Percentiles rank a stretch among this genome's conserved stretches.
Evolutionary conservation across 2,329 filamentous ascomycete genomes (phyloP).

Genomic region (Hirsutella minnesotensis): DNA sequence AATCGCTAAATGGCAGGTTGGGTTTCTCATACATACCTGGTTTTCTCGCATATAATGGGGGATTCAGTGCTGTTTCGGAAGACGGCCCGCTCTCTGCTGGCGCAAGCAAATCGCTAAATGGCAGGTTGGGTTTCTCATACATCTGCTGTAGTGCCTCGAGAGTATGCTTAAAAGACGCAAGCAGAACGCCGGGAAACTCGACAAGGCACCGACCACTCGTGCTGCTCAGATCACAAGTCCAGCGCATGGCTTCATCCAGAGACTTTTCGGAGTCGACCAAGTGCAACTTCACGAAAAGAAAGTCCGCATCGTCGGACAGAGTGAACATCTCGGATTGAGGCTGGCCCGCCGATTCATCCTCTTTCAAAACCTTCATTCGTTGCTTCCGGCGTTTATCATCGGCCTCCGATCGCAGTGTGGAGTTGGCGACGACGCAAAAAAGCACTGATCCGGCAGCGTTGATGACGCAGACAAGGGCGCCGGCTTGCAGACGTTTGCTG

Average conservation of each 20-base stretch:
- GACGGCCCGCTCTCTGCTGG: conserved; percentile 12
- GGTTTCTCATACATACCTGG: too few species aligned
- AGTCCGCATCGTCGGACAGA: conserved; percentile 17
- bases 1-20: too few species aligned
- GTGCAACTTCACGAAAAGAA: conserved; percentile 19
- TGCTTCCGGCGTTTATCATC: conserved; percentile 11
- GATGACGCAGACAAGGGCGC: conserved; percentile 37
- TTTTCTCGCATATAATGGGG: conserved; percentile 38
- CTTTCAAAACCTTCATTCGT: neutral
- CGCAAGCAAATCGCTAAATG: conserved; percentile 36
- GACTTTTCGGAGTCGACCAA: conserved; percentile 15
- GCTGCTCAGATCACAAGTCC: conserved; percentile 13
- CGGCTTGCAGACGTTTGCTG: conserved; percentile 34
- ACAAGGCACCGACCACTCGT: conserved; percentile 26
- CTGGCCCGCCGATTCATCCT: conserved; percentile 5
- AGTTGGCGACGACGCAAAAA: conserved; percentile 27
- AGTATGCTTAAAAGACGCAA: conserved; percentile 45
- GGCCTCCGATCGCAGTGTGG: conserved; percentile 6
- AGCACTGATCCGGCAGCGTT: conserved; percentile 23
- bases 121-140: conserved; percentile 27
- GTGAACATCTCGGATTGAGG: conserved; percentile 9
- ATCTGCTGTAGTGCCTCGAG: conserved; percentile 44
- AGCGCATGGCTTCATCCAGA: too few species aligned
- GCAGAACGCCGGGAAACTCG: conserved; percentile 49
- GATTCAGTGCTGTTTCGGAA: conserved; percentile 18